Evolutionary conservation across 192 early-diverging fungal genomes (phyloP).

Genomic region (Pilobolus umbonatus): DNA sequence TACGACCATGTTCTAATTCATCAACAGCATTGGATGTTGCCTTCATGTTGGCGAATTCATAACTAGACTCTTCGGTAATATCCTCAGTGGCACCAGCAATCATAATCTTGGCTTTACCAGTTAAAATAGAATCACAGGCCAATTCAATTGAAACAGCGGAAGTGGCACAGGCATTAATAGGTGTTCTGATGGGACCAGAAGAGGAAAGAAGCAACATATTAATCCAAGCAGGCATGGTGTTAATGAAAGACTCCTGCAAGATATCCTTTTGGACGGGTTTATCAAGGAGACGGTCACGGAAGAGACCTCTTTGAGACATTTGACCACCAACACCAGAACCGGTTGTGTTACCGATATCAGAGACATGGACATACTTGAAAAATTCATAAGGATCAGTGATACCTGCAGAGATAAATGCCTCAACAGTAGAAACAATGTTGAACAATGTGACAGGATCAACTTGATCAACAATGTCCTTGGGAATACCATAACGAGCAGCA

Average conservation of each 20-base stretch:
- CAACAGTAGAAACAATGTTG: slow-evolving; percentile 85
- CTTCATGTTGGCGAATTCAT: slow-evolving; percentile 97
- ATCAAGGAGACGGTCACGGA: slow-evolving; percentile 73
- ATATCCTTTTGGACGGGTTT: slow-evolving; percentile 87
- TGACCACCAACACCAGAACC: slow-evolving; percentile 91
- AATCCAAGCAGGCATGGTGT: slow-evolving; percentile 94
- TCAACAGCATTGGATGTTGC: slow-evolving; percentile 81
- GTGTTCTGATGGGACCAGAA: slow-evolving; percentile 90
- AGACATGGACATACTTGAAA: slow-evolving; percentile 93
- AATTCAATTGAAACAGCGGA: slow-evolving; percentile 89
- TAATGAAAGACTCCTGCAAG: slow-evolving; percentile 93
- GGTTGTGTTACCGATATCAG: slow-evolving; percentile 86
- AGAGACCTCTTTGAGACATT: slow-evolving; percentile 71
- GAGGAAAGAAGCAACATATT: slow-evolving; percentile 93
- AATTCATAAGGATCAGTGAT: slow-evolving; percentile 97
- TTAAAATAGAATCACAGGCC: slow-evolving; percentile 82
- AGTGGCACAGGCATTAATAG: slow-evolving; percentile 91
- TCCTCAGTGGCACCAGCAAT: slow-evolving; percentile 93
- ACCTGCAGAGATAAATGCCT: slow-evolving; percentile 85
- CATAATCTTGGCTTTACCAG: slow-evolving; percentile 90
- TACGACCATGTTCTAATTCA: slow-evolving; percentile 83
- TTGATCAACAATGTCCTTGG: slow-evolving; percentile 84
- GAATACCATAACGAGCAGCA: slow-evolving; percentile 87
- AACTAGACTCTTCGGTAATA: slow-evolving; percentile 88
- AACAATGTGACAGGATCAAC: slow-evolving; percentile 91